Conservation (phyloP, 495 filamentous ascomycete genomes). For the Parachaetomium inaequale region DNA sequence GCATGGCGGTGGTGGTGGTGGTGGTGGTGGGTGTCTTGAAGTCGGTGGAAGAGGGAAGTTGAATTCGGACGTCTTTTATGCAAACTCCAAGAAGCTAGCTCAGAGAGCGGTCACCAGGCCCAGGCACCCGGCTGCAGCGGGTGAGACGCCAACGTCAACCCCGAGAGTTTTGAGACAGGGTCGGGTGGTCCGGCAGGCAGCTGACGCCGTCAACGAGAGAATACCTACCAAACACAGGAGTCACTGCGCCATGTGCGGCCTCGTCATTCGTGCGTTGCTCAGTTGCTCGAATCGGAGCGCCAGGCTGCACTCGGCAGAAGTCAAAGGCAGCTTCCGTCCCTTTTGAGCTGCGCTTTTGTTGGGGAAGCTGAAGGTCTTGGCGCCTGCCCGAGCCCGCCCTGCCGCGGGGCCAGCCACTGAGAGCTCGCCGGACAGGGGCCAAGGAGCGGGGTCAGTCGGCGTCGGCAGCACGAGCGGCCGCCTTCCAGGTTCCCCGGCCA, state of each 20-base stretch:
- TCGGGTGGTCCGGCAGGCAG: not conserved
- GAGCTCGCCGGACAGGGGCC: not conserved
- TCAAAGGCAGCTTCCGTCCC: not conserved
- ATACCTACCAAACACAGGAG: not conserved
- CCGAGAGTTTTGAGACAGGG: no score
- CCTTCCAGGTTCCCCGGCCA: not conserved
- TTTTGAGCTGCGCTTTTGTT: slow-evolving; percentile 15
- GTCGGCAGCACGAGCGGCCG: not conserved
- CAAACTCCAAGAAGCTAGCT: not conserved
- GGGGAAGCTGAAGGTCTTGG: slow-evolving; percentile 7
- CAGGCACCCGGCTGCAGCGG: slow-evolving; percentile 3
- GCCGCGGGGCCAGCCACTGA: not conserved
- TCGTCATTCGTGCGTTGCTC: slow-evolving; percentile 18
- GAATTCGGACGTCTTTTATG: not conserved
- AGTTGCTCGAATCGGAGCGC: not conserved
- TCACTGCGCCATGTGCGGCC: slow-evolving; percentile 21
- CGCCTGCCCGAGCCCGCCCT: not conserved
- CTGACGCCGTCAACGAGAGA: not conserved
- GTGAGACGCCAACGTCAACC: not conserved
- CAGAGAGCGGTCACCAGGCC: slow-evolving; percentile 3
- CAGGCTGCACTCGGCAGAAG: not conserved
- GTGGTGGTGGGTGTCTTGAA: not conserved
- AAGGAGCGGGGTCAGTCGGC: not conserved
- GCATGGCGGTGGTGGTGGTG: slow-evolving; percentile 43
- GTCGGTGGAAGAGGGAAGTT: not conserved